Base-by-base conservation (phyloP, 441 rosid species). In the Adansonia madagascariensis region DNA sequence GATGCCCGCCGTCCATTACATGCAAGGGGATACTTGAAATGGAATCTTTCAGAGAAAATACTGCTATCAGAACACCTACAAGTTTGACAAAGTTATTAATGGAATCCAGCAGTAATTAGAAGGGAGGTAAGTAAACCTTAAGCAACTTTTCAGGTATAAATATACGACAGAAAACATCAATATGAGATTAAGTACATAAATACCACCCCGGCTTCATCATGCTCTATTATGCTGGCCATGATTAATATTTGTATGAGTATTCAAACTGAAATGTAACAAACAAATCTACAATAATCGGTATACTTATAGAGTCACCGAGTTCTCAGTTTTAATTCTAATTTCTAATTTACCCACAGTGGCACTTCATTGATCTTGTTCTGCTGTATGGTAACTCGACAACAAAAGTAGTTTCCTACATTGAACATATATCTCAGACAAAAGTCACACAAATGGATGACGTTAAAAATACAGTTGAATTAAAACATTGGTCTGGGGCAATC, bases 1-100 rank as follows among this genome's bases (percentile, higher is more conserved):
- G 96, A 75, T 92, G 97, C 9, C 99, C 97, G 24, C 97, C 97
- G 7, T 6, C 44, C 44, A 41, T 41, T 6, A 31, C 39, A 31
- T 31, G 39, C 77, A 72, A 73, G 79, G 67, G 74, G 75, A 79
- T 15, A 77, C 71, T 69, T 76, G 49, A 71, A 53, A 55, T 62
- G 61, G 62, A 65, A 49, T 75, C 24, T 60, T 78, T 75, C 77
- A 22, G 75, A 53, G 53, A 77, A 79, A 80, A 65, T 67, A 69
- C 76, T 71, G 50, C 52, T 11, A 63, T 15, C 74, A 74, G 74
- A 81, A 73, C 75, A 79, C 77, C 89, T 84, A 84, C 68, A 82
- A 82, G 68, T 35, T 78, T 75, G 80, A 24, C 7, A 31, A 43
- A 53, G 65, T 41, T 56, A 59, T 71, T 15, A 75, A 47, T 31